Percentiles rank a stretch among this genome's conserved stretches.
Evolutionary conservation across 2,329 filamentous ascomycete genomes (phyloP).

Genomic region (Trichoderma harzianum): DNA sequence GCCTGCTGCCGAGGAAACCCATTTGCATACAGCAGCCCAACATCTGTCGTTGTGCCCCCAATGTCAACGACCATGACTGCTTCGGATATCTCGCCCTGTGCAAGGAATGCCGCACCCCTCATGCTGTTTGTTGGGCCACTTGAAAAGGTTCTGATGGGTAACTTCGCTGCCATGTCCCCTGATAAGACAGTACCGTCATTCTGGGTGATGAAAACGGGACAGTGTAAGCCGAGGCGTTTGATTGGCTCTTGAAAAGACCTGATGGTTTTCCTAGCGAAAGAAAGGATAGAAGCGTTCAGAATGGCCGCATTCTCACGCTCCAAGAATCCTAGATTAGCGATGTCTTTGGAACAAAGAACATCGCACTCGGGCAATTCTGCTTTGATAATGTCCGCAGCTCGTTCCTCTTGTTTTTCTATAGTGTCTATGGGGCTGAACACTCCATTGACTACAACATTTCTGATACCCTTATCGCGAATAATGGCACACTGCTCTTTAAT

Average conservation of each 20-base stretch:
- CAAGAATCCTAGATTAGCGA: slow-evolving; percentile 53
- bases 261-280: slow-evolving; percentile 56
- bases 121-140: slow-evolving; percentile 63
- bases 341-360: slow-evolving; percentile 49
- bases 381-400: slow-evolving; percentile 41
- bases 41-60: slow-evolving; percentile 64
- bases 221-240: slow-evolving; percentile 44
- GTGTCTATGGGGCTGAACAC: slow-evolving; percentile 54
- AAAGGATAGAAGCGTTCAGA: slow-evolving; percentile 59
- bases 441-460: slow-evolving; percentile 46
- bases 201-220: slow-evolving; percentile 59
- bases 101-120: slow-evolving; percentile 59
- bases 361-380: slow-evolving; percentile 40
- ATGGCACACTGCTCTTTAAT: slow-evolving; percentile 38
- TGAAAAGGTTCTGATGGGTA: slow-evolving; percentile 61
- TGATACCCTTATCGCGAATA: slow-evolving; percentile 43
- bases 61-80: slow-evolving; percentile 61
- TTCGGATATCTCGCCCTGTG: slow-evolving; percentile 35
- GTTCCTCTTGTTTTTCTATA: slow-evolving; percentile 46
- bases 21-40: slow-evolving; percentile 57
- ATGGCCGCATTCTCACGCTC: slow-evolving; percentile 65
- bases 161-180: slow-evolving; percentile 48
- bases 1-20: slow-evolving; percentile 63
- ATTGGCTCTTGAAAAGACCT: slow-evolving; percentile 53
- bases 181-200: slow-evolving; percentile 62